Evolutionary conservation across 805 yeast genomes (phyloP), one percentile per base, ranked within the genome.

Genomic region (Candida adriatica): DNA sequence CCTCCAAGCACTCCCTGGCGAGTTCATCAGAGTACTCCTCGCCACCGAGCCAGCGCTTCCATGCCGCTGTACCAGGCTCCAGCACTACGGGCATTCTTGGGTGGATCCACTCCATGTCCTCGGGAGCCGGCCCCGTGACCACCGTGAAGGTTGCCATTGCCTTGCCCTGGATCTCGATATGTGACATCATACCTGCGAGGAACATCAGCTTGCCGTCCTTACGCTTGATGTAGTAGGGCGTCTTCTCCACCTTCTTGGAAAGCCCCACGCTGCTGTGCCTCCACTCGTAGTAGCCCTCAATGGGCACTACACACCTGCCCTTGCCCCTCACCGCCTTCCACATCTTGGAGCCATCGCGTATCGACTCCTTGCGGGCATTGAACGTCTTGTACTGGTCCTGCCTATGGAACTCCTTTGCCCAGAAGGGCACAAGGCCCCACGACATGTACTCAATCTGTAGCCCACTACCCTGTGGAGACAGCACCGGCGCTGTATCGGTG

Each of bases 211-310:
- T 59, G 0, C 58, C 55, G 34, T 69, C 73, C 25, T 63, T 66
- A 19, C 80, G 63, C 20, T 65, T 70, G 13, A 87, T 65, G 47
- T 61, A 88, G 50, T 79, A 73, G 0, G 96, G 96, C 0, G 54
- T 52, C 48, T 75, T 79, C 8, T 59, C 61, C 4, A 47, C 48
- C 26, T 54, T 59, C 18, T 46, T 39, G 17, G 51, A 56, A 32
- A 50, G 59, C 8, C 48, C 50, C 13, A 34, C 35, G 2, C 49
- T 39, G 13, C 47, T 41, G 16, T 46, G 43, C 11, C 39, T 42
- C 96, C 96, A 88, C 55, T 88, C 96, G 49, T 73, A 88, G 54
- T 88, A 88, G 0, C 96, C 96, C 46, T 73, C 70, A 24, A 83
- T 68, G 0, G 94, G 90, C 0, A 86, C 73, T 1, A 79, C 76